Conservation (phyloP, 2,329 filamentous ascomycete genomes). For the Nemania abortiva region DNA sequence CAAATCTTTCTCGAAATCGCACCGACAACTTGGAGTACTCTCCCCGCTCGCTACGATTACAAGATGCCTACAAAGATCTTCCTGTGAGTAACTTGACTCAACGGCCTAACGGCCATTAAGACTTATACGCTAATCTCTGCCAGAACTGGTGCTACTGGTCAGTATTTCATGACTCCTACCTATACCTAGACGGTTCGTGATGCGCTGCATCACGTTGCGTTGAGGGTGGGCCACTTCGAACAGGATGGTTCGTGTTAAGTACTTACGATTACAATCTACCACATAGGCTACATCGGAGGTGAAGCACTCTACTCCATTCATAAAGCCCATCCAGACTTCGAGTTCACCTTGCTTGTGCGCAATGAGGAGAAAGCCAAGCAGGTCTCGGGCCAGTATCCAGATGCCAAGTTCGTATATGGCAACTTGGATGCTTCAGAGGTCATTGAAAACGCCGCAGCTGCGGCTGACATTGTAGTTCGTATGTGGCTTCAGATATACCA, state of each 20-base stretch:
- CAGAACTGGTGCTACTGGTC: slow-evolving; percentile 61
- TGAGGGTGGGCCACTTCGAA: not conserved
- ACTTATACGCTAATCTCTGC: slow-evolving; percentile 11
- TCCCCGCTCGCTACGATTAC: not conserved
- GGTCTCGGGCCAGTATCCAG: slow-evolving; percentile 61
- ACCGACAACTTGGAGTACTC: not conserved
- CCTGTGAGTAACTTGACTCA: slow-evolving; percentile 51
- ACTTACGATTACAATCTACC: slow-evolving; percentile 23
- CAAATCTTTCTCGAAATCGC: not conserved
- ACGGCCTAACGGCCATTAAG: not conserved
- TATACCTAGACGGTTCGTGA: no score
- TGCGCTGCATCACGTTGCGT: not conserved
- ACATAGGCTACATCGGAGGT: slow-evolving; percentile 68
- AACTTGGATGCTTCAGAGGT: slow-evolving; percentile 59
- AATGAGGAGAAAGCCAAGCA: slow-evolving; percentile 58
- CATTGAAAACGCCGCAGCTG: slow-evolving; percentile 64
- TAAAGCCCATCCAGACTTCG: slow-evolving; percentile 60
- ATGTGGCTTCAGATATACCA: slow-evolving; percentile 42
- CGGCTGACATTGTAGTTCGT: slow-evolving; percentile 65
- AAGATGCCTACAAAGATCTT: slow-evolving; percentile 58
- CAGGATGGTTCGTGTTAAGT: not conserved
- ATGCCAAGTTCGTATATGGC: slow-evolving; percentile 62
- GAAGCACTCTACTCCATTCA: slow-evolving; percentile 60
- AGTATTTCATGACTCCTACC: no score
- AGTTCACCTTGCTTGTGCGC: slow-evolving; percentile 61